phyloP scores from a whole-genome alignment of 176 grass and related monocot species.

The Oryza nivara region DNA sequence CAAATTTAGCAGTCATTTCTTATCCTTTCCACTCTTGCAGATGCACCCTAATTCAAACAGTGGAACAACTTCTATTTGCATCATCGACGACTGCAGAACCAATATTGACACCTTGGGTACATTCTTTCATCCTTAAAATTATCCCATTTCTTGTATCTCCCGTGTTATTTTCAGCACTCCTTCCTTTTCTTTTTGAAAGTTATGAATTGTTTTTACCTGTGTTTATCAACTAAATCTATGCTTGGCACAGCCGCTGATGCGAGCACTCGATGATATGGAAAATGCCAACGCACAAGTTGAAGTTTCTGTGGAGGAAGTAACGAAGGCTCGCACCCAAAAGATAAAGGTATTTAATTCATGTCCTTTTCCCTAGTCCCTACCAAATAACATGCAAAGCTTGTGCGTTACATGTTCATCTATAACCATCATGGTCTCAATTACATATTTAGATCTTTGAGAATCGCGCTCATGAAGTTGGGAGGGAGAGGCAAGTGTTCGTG shows the following conservation, averaged over 20 bases:
- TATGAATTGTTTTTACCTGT: background rate
- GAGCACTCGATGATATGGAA: slow-evolving; percentile 95
- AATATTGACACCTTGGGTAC: slow-evolving; percentile 92
- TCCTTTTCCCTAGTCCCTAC: background rate
- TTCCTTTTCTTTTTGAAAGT: background rate
- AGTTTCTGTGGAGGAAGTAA: slow-evolving; percentile 95
- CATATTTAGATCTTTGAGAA: slow-evolving; percentile 64
- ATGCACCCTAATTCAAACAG: slow-evolving; percentile 93
- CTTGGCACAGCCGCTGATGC: slow-evolving; percentile 77
- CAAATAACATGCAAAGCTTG: background rate
- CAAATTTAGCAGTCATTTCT: slow-evolving; percentile 8
- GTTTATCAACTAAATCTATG: slow-evolving; percentile 17
- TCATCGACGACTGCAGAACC: slow-evolving; percentile 93
- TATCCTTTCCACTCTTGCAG: slow-evolving; percentile 47
- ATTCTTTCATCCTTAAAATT: slow-evolving; percentile 30
- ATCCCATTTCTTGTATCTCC: slow-evolving; percentile 6
- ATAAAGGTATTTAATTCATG: slow-evolving; percentile 97
- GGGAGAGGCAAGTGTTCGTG: slow-evolving; percentile 80
- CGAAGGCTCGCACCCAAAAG: slow-evolving; percentile 90
- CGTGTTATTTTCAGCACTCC: background rate
- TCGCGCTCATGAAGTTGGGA: slow-evolving; percentile 70
- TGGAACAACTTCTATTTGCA: slow-evolving; percentile 90
- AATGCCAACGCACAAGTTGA: slow-evolving; percentile 89
- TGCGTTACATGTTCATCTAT: background rate
- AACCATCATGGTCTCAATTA: background rate